Base-by-base conservation (phyloP, 2,329 filamentous ascomycete genomes). In the Phaeosphaeriaceae sp. region DNA sequence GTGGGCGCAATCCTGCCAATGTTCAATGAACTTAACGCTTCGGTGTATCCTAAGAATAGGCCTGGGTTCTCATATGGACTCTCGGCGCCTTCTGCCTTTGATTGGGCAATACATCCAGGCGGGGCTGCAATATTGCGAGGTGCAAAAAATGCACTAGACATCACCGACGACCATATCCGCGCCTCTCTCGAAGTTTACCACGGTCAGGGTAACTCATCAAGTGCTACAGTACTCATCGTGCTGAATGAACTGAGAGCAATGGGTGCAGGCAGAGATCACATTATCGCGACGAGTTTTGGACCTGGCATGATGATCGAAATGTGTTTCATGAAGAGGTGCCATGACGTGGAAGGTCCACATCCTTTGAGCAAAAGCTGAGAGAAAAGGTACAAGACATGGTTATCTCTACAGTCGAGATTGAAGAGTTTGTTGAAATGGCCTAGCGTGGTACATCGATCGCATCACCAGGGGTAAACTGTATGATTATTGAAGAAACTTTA, bases 81-180 rank as follows among this genome's bases (percentile, higher is more conserved):
- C 13, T 28, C 42, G n/a, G 56, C 67, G 0, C 76, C 86, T 0
- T 67, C 76, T 0, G 82, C 87, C 50, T 88, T 88, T 56, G 87
- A 90, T 74, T 90, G 87, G 87, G 87, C 86, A 1, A 81, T 90
- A 65, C 87, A 90, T 59, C 87, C 87, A 0, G 87, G 87, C 4
- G 87, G 87, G 15, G 78, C 84, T 0, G 84, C 85, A 1, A 87
- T 90, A 34, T 74, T 90, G 2, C 79, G 83, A 0, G 85, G 85
- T 0, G 83, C 87, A 0, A 83, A 88, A 66, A 75, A 75, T 34
- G 77, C 76, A 1, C 78, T 90, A 76, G 67, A 73, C 5, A 79
- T 89, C 38, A 78, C 77, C 0, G 73, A 84, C 0, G 82, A 87
- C 59, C 86, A 88, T 57, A 84, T 89, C 75, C 79, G 85, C 39